Percentiles rank a stretch among this genome's conserved stretches.
Evolutionary conservation across 2,329 filamentous ascomycete genomes (phyloP).

Genomic region (Aspergillus sp.): DNA sequence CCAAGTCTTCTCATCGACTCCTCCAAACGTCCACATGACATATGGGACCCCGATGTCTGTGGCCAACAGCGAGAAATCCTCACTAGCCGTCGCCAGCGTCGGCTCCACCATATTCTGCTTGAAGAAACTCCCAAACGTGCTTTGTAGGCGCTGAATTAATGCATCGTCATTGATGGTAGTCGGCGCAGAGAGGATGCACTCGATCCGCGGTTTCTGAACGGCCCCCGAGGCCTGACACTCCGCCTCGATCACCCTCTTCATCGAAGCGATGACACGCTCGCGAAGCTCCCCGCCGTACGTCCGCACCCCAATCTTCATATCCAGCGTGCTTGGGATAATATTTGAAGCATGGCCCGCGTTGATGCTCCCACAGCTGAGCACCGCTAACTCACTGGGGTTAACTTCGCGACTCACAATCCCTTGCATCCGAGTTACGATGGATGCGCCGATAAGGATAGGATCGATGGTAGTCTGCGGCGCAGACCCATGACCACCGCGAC

Average conservation of each 20-base stretch:
- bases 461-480: constrained; percentile 41
- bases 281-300: constrained; percentile 26
- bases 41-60: constrained; percentile 43
- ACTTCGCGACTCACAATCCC: constrained; percentile 34
- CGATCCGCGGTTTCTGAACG: constrained; percentile 37
- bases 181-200: constrained; percentile 38
- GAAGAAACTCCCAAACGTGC: constrained; percentile 39
- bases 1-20: constrained; percentile 41
- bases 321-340: constrained; percentile 37
- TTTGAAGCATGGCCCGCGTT: constrained; percentile 39
- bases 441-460: constrained; percentile 38
- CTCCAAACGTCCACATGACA: constrained; percentile 51
- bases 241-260: constrained; percentile 42
- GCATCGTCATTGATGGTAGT: constrained; percentile 45
- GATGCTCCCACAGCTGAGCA: constrained; percentile 40
- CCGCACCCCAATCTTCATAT: constrained; percentile 37
- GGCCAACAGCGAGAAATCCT: constrained; percentile 52
- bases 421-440: constrained; percentile 36
- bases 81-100: constrained; percentile 41
- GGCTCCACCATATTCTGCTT: constrained; percentile 29
- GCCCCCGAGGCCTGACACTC: constrained; percentile 46
- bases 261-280: constrained; percentile 26
- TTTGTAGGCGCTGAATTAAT: constrained; percentile 36
- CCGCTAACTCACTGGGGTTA: constrained; percentile 32
- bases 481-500: constrained; percentile 38